Base-by-base conservation (phyloP, 1,284 basidiomycete species). In the Cutaneotrichosporon sp. region DNA sequence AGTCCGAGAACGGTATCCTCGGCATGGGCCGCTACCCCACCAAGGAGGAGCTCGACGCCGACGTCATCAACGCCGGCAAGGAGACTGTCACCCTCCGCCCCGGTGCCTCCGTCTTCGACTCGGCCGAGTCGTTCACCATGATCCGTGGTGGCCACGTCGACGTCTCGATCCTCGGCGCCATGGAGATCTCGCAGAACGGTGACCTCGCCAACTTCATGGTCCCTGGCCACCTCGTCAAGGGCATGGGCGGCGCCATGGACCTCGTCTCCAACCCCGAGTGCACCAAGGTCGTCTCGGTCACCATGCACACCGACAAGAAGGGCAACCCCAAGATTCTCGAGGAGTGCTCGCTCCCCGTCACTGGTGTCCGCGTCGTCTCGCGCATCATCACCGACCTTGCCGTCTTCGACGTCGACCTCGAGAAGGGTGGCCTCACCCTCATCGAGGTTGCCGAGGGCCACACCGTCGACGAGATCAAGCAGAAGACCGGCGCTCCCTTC, bases 141-240 rank as follows among this genome's bases (percentile, higher is more conserved):
- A 95, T 97, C 80, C 89, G 94, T 59, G 94, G 92, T 61, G 95
- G 95, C 11, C 95, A 98, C 79, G 87, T 98, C 63, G 88, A 98
- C 73, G 90, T 97, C 56, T 89, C 94, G 14, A 95, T 98, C 75
- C 87, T 90, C 22, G 88, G 88, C 49, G 85, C 95, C 3, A 92
- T 98, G 87, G 89, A 98, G 84, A 94, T 97, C 54, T 92, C 92
- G 2, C 87, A 89, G 69, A 87, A 87, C 24, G 95, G 95, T 62
- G 94, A 98, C 76, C 89, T 98, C 64, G 74, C 95, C 55, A 98
- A 98, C 83, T 98, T 92, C 78, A 97, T 97, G 93, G 92, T 97
- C 69, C 94, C 94, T 14, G 91, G 92, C 33, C 93, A 95, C 80
- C 85, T 93, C 73, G 86, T 92, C 56, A 92, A 91, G 83, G 89